Conservation (phyloP, 2,329 filamentous ascomycete species). For the Sporothrix globosa region DNA sequence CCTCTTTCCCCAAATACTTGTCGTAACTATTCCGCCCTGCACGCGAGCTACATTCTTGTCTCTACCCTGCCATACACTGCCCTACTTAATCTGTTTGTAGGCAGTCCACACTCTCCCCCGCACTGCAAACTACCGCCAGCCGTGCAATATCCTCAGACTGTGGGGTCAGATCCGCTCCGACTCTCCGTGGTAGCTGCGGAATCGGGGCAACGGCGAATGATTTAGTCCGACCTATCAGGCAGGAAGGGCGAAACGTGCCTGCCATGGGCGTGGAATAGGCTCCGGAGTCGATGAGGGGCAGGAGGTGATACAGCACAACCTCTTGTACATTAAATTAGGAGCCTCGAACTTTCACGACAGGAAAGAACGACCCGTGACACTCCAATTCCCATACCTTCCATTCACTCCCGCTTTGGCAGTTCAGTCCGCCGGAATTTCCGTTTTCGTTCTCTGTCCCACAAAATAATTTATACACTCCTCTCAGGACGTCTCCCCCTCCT, state of each 20-base stretch:
- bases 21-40: background rate
- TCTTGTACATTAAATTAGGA: conserved; percentile 3
- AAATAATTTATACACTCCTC: background rate
- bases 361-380: background rate
- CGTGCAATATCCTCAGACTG: too few species aligned
- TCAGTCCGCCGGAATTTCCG: too few species aligned
- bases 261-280: background rate
- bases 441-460: background rate
- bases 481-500: background rate
- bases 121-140: background rate
- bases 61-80: background rate
- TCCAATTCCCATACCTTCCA: background rate
- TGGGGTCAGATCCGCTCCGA: background rate
- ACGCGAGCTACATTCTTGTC: background rate
- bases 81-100: background rate
- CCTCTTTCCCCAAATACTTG: background rate
- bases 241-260: too few species aligned
- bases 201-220: conserved; percentile 14
- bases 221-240: background rate
- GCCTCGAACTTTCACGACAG: background rate
- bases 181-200: background rate
- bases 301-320: background rate
- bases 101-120: background rate
- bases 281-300: background rate
- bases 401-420: too few species aligned